Evolutionary conservation across 768 basidiomycete genomes (phyloP), one percentile per base, ranked within the genome.

Genomic region (Mycena maculata): DNA sequence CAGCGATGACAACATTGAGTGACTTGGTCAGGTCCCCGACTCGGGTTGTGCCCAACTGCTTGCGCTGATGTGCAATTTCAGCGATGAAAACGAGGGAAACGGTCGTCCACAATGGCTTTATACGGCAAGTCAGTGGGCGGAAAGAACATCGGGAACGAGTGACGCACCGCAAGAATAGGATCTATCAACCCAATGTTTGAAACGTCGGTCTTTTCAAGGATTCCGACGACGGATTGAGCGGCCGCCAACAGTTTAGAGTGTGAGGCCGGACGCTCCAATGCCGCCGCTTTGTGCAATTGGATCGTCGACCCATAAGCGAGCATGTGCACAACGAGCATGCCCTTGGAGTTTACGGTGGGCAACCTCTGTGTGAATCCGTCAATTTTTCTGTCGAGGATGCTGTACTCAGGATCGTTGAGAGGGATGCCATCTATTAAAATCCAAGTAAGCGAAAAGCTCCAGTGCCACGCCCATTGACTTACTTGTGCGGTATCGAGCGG

Each of bases 221-320:
- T 36, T 16, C 22, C n/a, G 22, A 52, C 57, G 22, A 68, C 36
- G 13, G 62, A 62, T 12, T 61, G 28, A 2, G 70, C 66, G 2
- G 67, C 66, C 10, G 1, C 38, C 2, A 68, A 48, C 2, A 15
- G 7, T 33, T 65, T 68, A 1, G 18, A 25, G n/a, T 54, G 58
- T 9, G 70, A 68, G 6, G 36, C 23, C 23, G 13, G 8, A 38
- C 68, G 62, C 25, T 57, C 49, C 23, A 57, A 60, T 38, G 59
- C 65, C 33, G 71, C 70, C 31, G 62, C 44, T 33, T 57, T 62
- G 52, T 76, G 74, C 22, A 79, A 65, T 60, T 75, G 75, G 28
- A 76, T 76, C 11, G 69, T 68, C 23, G 77, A 76, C 13, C 71
- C 61, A 11, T 67, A 71, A 39, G 69, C 66, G 55, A 79, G 62